These are phyloP conservation scores for Fusarium armeniacum DNA, from an alignment of 2,329 filamentous ascomycete genomes.

Conservation along the genomic window DNA sequence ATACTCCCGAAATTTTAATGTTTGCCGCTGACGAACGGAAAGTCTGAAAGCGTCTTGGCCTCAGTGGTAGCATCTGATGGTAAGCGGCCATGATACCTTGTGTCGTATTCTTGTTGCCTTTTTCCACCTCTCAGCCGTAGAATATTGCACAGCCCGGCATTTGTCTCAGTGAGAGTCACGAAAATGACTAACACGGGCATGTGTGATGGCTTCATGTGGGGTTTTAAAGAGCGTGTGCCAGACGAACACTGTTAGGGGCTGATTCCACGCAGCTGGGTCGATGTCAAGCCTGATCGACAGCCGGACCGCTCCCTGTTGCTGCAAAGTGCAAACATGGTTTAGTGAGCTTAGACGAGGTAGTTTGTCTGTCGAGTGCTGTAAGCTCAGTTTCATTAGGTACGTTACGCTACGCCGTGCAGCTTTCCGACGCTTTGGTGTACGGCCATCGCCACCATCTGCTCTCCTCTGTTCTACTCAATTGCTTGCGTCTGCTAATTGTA, in stretches of 20 bases:
- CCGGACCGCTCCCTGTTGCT: slow-evolving; percentile 48
- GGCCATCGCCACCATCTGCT: slow-evolving; percentile 17
- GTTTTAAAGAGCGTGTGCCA: slow-evolving; percentile 18
- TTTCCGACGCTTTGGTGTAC: slow-evolving; percentile 5
- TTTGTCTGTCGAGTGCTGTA: slow-evolving; percentile 13
- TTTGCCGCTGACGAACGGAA: slow-evolving; percentile 32
- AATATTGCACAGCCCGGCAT: slow-evolving; percentile 26
- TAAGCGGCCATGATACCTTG: slow-evolving; percentile 38
- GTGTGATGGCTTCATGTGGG: slow-evolving; percentile 38
- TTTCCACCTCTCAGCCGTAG: slow-evolving; percentile 17
- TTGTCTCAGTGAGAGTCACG: slow-evolving; percentile 34
- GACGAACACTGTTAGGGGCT: slow-evolving; percentile 19
- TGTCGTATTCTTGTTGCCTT: slow-evolving; percentile 19
- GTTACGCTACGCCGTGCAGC: slow-evolving; percentile 11
- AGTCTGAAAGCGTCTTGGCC: slow-evolving; percentile 20
- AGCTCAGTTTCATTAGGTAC: slow-evolving; percentile 3
- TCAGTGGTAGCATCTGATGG: slow-evolving; percentile 28
- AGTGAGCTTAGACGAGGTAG: slow-evolving; percentile 7
- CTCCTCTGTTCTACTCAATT: not conserved
- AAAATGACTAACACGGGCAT: slow-evolving; percentile 21
- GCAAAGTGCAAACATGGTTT: slow-evolving; percentile 38
- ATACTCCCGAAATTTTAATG: slow-evolving; percentile 20
- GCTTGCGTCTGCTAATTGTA: slow-evolving; percentile 16
- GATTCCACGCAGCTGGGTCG: slow-evolving; percentile 30
- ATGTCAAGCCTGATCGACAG: slow-evolving; percentile 43